phyloP scores from a whole-genome alignment of 208 protist genomes.

The Acanthamoeba royreba region DNA sequence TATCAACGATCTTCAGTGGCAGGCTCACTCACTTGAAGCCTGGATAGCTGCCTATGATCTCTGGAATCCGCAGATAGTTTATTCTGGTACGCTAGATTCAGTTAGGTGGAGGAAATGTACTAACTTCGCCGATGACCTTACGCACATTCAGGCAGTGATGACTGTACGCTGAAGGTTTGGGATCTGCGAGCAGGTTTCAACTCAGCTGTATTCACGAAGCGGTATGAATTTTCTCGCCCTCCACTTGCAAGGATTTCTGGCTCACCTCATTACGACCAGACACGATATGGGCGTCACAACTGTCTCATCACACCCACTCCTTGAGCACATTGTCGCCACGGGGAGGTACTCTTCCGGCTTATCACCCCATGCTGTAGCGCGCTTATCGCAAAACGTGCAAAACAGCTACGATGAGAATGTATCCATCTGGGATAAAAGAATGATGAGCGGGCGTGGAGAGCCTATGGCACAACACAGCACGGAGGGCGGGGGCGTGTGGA shows the following conservation, averaged over 20 bases:
- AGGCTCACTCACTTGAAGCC: slow-evolving; percentile 23
- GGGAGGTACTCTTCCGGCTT: not conserved
- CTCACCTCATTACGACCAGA: not conserved
- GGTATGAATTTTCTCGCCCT: not conserved
- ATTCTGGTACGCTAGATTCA: not conserved
- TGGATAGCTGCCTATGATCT: slow-evolving; percentile 32
- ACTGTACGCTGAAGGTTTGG: slow-evolving; percentile 28
- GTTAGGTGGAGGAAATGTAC: not conserved
- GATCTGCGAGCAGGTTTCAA: not conserved
- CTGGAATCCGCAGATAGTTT: slow-evolving; percentile 9
- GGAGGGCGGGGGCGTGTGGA: slow-evolving; percentile 35
- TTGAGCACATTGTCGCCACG: not conserved
- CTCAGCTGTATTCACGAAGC: not conserved
- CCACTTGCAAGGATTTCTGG: not conserved
- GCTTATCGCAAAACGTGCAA: not conserved
- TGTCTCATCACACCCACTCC: not conserved
- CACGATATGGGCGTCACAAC: slow-evolving; percentile 48
- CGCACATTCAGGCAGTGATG: not conserved
- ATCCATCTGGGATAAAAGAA: slow-evolving; percentile 16
- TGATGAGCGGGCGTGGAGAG: not conserved
- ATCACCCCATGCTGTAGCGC: not conserved
- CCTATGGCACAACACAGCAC: not conserved
- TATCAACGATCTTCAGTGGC: not conserved
- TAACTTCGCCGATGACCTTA: not conserved
- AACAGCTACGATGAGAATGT: slow-evolving; percentile 36